Evolutionary conservation across 306 rosid genomes (phyloP).

Genomic region (Sechiopsis laciniata): DNA sequence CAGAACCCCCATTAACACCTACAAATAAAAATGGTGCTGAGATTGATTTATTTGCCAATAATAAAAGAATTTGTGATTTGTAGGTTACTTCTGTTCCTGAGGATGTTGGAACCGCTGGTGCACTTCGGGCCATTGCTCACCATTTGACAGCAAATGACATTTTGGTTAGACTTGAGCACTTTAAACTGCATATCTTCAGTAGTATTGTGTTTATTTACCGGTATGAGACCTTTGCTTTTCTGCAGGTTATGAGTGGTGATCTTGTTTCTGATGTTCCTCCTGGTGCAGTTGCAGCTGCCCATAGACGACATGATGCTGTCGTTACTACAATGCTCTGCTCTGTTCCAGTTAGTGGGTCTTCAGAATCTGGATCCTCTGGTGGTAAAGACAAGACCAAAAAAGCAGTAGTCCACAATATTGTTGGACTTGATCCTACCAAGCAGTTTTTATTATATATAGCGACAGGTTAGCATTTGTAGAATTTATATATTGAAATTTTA

Average conservation of each 20-base stretch:
- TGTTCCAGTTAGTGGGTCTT: slow-evolving; percentile 79
- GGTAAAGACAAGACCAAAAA: slow-evolving; percentile 93
- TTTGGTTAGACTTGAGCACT: slow-evolving; percentile 42
- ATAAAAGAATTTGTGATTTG: background rate
- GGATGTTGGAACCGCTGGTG: slow-evolving; percentile 97
- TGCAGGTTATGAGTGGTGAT: slow-evolving; percentile 97
- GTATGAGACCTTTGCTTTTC: slow-evolving; percentile 22
- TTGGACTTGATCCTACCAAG: slow-evolving; percentile 84
- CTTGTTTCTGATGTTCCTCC: slow-evolving; percentile 92
- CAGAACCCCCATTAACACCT: background rate
- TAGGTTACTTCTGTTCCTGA: slow-evolving; percentile 94
- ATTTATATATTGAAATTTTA: slow-evolving; percentile 5
- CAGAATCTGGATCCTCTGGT: slow-evolving; percentile 70
- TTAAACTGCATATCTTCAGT: slow-evolving; percentile 18
- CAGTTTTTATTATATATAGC: slow-evolving; percentile 84
- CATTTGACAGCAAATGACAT: slow-evolving; percentile 80
- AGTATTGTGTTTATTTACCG: slow-evolving; percentile 21
- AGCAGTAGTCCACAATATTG: slow-evolving; percentile 62
- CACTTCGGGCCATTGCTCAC: slow-evolving; percentile 76
- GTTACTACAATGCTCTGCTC: slow-evolving; percentile 92
- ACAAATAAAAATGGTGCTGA: background rate
- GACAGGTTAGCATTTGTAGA: slow-evolving; percentile 49
- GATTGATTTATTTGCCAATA: background rate
- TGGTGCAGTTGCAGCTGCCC: slow-evolving; percentile 94
- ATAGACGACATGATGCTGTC: slow-evolving; percentile 86